These are phyloP conservation scores for Ogataea minuta DNA, from an alignment of 805 yeast genomes.

Conservation along the genomic window DNA sequence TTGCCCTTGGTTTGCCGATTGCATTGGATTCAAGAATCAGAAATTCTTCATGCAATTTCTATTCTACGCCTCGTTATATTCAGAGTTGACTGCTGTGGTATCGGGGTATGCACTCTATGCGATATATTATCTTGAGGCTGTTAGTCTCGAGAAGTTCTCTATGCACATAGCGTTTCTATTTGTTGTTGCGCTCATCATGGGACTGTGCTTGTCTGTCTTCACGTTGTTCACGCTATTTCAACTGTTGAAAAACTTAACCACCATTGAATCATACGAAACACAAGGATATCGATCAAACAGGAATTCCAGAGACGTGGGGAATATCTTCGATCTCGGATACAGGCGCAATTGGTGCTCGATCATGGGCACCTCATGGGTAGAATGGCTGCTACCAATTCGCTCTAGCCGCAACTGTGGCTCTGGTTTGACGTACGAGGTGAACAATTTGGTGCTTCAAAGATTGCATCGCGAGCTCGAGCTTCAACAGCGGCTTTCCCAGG, in stretches of 20 bases:
- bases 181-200: constrained; percentile 50
- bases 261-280: constrained; percentile 70
- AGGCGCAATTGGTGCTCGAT: constrained; percentile 60
- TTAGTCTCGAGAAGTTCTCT: constrained; percentile 41
- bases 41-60: constrained; percentile 78
- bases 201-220: constrained; percentile 58
- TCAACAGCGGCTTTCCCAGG: constrained; percentile 45
- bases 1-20: constrained; percentile 89
- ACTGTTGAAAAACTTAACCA: constrained; percentile 65
- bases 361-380: constrained; percentile 65
- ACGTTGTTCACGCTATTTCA: constrained; percentile 57
- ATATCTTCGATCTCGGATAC: constrained; percentile 75
- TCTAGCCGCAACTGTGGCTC: constrained; percentile 26
- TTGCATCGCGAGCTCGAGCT: constrained; percentile 41
- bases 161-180: constrained; percentile 61
- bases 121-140: constrained; percentile 41
- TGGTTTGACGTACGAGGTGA: constrained; percentile 54
- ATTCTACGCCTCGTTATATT: constrained; percentile 48
- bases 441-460: constrained; percentile 41
- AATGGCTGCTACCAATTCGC: constrained; percentile 69
- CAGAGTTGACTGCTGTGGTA: constrained; percentile 40
- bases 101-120: constrained; percentile 43
- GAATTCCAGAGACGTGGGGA: constrained; percentile 48
- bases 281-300: constrained; percentile 45
- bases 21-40: constrained; percentile 81